Conservation (phyloP, 805 yeast genomes). For the Hanseniaspora jakobsenii region DNA sequence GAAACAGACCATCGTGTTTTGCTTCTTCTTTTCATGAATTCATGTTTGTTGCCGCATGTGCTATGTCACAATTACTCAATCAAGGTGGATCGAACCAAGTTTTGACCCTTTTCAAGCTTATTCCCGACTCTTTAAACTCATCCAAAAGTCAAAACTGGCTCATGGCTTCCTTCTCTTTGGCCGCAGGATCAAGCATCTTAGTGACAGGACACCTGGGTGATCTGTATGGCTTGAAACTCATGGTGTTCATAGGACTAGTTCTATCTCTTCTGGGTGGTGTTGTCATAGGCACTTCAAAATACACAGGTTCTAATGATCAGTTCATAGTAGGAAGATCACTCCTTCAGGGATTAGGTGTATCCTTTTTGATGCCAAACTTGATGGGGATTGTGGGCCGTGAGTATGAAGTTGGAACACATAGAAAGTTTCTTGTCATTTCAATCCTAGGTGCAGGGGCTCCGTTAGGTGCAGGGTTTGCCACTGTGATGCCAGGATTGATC, state of each 20-base stretch:
- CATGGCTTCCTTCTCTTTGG: conserved; percentile 56
- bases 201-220: conserved; percentile 64
- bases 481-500: neutral
- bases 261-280: conserved; percentile 49
- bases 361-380: conserved; percentile 46
- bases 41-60: conserved; percentile 24
- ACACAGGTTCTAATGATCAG: conserved; percentile 37
- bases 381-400: conserved; percentile 43
- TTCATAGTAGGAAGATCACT: conserved; percentile 41
- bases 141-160: conserved; percentile 36
- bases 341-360: conserved; percentile 51
- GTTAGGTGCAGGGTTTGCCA: conserved; percentile 37
- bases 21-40: conserved; percentile 19
- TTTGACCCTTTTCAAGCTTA: conserved; percentile 28
- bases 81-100: conserved; percentile 33
- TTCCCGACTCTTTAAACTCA: conserved; percentile 26
- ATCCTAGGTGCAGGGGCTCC: conserved; percentile 51
- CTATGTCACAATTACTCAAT: conserved; percentile 31
- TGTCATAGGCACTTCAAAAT: conserved; percentile 46
- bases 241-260: conserved; percentile 42
- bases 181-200: conserved; percentile 61
- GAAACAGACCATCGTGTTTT: neutral
- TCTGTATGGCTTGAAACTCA: conserved; percentile 47
- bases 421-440: conserved; percentile 43
- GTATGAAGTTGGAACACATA: conserved; percentile 33